phyloP scores from a whole-genome alignment of 2,329 filamentous ascomycete genomes.

The Reticulascus tulasneorum region DNA sequence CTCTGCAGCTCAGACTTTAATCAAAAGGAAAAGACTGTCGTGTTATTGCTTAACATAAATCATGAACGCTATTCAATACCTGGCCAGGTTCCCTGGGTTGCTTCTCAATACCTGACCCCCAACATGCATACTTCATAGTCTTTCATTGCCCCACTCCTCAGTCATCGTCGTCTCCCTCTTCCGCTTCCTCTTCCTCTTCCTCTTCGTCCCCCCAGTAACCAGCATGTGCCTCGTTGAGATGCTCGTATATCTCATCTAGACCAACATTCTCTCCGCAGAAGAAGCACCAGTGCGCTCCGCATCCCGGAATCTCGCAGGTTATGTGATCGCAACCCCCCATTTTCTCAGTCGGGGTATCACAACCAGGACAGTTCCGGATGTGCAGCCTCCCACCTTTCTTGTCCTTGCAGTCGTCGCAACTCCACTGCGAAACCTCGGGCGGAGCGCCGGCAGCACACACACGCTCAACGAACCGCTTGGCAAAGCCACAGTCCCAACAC shows the following conservation, averaged over 20 bases:
- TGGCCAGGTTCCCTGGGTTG: too few relatives aligned
- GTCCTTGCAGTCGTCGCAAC: constrained; percentile 35
- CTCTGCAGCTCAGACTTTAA: too few relatives aligned
- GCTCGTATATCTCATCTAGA: constrained; percentile 27
- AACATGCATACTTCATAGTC: too few relatives aligned
- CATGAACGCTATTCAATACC: too few relatives aligned
- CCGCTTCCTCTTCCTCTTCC: constrained; percentile 7
- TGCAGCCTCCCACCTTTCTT: constrained; percentile 6
- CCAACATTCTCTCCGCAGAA: constrained; percentile 27
- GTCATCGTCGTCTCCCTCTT: constrained; percentile 1
- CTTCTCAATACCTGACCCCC: too few relatives aligned
- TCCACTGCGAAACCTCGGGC: constrained; percentile 31
- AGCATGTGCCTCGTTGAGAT: constrained; percentile 29
- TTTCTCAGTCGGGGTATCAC: constrained; percentile 31
- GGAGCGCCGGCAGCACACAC: constrained; percentile 39
- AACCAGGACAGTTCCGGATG: constrained; percentile 31
- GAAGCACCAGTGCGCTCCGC: constrained; percentile 36
- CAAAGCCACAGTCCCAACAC: constrained; percentile 40
- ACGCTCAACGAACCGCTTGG: constrained; percentile 36
- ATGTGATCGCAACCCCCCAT: constrained; percentile 36
- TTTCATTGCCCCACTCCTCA: too few relatives aligned
- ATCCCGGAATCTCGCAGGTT: constrained; percentile 24
- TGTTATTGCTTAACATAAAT: too few relatives aligned
- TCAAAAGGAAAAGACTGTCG: too few relatives aligned
- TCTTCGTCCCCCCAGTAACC: constrained; percentile 20